phyloP scores from a whole-genome alignment of 768 basidiomycete species.

The Tricholoma saponaceum region DNA sequence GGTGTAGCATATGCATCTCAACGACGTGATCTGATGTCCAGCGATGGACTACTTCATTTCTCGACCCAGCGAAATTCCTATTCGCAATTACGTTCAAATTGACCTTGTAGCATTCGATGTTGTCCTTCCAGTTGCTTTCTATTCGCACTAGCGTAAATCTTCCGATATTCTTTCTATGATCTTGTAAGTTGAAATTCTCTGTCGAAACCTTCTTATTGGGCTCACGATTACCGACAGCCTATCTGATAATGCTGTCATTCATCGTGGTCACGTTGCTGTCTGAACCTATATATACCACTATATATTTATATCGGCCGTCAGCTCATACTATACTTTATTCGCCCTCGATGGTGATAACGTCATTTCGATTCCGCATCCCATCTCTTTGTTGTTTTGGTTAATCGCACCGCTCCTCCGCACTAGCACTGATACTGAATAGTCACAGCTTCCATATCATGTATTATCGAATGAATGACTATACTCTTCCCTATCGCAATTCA shows the following conservation, averaged over 20 bases:
- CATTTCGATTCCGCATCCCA: background rate
- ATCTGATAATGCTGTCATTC: slow-evolving; percentile 1
- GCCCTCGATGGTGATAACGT: background rate
- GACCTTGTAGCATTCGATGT: background rate
- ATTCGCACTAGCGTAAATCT: background rate
- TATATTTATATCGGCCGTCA: background rate
- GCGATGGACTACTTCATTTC: background rate
- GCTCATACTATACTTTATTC: background rate
- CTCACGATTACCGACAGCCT: slow-evolving; percentile 4
- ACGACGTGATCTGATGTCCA: background rate
- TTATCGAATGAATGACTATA: slow-evolving; percentile 2
- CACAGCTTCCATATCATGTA: slow-evolving; percentile 4
- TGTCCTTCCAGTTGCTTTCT: background rate
- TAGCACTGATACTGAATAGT: background rate
- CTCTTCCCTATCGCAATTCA: background rate
- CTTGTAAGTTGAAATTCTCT: background rate
- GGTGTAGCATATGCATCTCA: slow-evolving; percentile 5
- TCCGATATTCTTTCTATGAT: background rate
- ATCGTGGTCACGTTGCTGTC: background rate
- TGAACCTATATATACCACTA: background rate
- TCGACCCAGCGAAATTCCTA: background rate
- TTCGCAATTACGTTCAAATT: background rate
- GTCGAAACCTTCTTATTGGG: background rate
- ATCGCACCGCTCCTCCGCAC: background rate
- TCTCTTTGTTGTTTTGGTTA: background rate